Percentiles rank a stretch among this genome's conserved stretches.
These are phyloP conservation scores for Erodium trifolium DNA, from an alignment of 441 rosid species.

Conservation along the genomic window DNA sequence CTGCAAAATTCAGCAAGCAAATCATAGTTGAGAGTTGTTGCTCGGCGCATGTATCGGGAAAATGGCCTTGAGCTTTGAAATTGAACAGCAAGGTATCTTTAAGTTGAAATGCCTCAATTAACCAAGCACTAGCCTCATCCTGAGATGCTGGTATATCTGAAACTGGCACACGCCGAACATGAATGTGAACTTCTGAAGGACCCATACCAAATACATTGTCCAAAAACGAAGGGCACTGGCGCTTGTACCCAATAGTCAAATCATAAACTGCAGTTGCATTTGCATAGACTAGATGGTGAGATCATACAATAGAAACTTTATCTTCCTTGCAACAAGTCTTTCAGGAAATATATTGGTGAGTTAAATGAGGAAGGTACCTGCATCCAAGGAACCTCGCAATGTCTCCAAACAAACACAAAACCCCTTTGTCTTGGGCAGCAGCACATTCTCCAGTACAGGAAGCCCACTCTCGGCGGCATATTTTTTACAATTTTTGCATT, in stretches of 20 bases:
- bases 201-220: constrained; percentile 81
- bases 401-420: constrained; percentile 66
- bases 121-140: constrained; percentile 52
- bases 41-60: constrained; percentile 50
- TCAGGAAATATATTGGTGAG: too few relatives aligned
- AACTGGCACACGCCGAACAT: constrained; percentile 45
- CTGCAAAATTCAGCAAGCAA: constrained; percentile 44
- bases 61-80: constrained; percentile 57
- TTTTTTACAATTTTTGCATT: constrained; percentile 56
- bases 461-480: constrained; percentile 75
- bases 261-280: constrained; percentile 71
- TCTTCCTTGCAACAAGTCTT: too few relatives aligned
- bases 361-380: constrained; percentile 42
- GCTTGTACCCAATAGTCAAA: constrained; percentile 77
- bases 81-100: constrained; percentile 66
- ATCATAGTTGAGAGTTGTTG: constrained; percentile 49
- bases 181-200: constrained; percentile 91
- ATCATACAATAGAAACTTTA: too few relatives aligned
- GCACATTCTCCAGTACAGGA: constrained; percentile 62
- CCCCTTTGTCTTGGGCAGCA: constrained; percentile 84
- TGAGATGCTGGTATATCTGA: constrained; percentile 52
- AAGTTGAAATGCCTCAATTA: constrained; percentile 48
- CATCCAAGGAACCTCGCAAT: constrained; percentile 58
- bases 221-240: constrained; percentile 66
- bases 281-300: not conserved